Conservation (phyloP, 1,284 basidiomycete species). For the Leccinum brunneo-olivaceum region DNA sequence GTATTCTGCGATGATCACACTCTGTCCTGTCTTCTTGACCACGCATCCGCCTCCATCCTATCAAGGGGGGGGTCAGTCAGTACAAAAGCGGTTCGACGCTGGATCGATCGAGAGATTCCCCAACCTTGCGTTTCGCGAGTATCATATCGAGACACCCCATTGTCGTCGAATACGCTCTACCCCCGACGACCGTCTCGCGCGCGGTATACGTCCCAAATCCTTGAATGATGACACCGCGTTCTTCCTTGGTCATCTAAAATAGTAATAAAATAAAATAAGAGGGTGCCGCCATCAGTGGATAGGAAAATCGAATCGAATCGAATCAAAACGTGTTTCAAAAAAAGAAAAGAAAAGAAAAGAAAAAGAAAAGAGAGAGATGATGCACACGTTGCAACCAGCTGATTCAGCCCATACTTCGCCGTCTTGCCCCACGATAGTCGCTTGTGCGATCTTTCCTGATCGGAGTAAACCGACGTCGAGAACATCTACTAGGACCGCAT, state of each 20-base stretch:
- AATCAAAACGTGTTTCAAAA: too few species aligned
- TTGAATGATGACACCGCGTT: conserved; percentile 13
- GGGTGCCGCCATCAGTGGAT: too few species aligned
- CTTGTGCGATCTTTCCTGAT: conserved; percentile 67
- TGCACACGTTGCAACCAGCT: conserved; percentile 67
- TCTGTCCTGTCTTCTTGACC: conserved; percentile 83
- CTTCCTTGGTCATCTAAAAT: conserved; percentile 19
- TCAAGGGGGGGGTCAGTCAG: neutral
- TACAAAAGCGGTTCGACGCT: neutral
- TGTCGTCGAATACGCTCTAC: conserved; percentile 20
- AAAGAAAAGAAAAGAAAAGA: neutral
- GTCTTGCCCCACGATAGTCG: conserved; percentile 80
- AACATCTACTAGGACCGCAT: conserved; percentile 12
- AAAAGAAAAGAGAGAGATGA: neutral
- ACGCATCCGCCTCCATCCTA: conserved; percentile 60
- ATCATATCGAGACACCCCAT: conserved; percentile 26
- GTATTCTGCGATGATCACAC: conserved; percentile 82
- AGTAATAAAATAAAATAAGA: too few species aligned
- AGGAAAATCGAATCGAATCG: too few species aligned
- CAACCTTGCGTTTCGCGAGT: conserved; percentile 23
- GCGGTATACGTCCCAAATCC: conserved; percentile 19
- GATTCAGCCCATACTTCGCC: conserved; percentile 88
- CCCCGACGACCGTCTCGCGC: conserved; percentile 24
- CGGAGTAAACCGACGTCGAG: conserved; percentile 63
- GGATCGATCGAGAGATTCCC: neutral